Conservation (phyloP, 805 yeast genomes). For the Zygoascus bituminiphila region DNA sequence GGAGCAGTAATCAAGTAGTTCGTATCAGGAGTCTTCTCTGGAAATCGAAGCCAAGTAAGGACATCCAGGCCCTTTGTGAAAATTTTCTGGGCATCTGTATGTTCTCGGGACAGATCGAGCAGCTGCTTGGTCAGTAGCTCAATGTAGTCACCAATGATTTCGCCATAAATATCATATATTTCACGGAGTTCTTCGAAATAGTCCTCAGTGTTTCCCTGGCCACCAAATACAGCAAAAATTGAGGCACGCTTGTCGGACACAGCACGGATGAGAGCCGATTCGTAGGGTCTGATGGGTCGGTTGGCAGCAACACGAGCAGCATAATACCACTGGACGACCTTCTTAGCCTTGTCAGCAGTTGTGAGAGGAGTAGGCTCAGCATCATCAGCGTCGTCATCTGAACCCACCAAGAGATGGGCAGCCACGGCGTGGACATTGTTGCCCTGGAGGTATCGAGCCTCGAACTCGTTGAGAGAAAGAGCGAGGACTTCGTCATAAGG, state of each 20-base stretch:
- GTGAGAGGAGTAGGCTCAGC: conserved; percentile 27
- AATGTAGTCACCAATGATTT: conserved; percentile 65
- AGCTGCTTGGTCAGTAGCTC: conserved; percentile 60
- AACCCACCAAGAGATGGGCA: conserved; percentile 42
- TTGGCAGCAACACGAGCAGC: conserved; percentile 44
- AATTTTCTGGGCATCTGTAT: conserved; percentile 73
- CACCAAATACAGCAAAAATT: conserved; percentile 87
- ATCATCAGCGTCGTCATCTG: conserved; percentile 36
- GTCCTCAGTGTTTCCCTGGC: conserved; percentile 91
- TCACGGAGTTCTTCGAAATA: conserved; percentile 94
- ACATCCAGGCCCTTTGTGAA: conserved; percentile 92
- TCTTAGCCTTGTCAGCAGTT: conserved; percentile 60
- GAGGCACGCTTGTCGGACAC: conserved; percentile 49
- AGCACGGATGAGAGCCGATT: conserved; percentile 57
- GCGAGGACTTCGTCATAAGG: conserved; percentile 63
- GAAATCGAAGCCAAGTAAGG: conserved; percentile 75
- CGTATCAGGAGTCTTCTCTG: conserved; percentile 79
- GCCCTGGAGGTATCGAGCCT: conserved; percentile 64
- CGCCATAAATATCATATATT: conserved; percentile 66
- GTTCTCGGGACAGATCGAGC: conserved; percentile 56
- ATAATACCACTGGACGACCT: conserved; percentile 72
- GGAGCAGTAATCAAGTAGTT: conserved; percentile 88
- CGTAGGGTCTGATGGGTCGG: conserved; percentile 42
- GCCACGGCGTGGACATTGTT: conserved; percentile 87
- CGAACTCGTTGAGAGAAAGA: conserved; percentile 73